These are phyloP conservation scores for Ascosphaera aggregata DNA, from an alignment of 2,329 filamentous ascomycete genomes.

Conservation along the genomic window DNA sequence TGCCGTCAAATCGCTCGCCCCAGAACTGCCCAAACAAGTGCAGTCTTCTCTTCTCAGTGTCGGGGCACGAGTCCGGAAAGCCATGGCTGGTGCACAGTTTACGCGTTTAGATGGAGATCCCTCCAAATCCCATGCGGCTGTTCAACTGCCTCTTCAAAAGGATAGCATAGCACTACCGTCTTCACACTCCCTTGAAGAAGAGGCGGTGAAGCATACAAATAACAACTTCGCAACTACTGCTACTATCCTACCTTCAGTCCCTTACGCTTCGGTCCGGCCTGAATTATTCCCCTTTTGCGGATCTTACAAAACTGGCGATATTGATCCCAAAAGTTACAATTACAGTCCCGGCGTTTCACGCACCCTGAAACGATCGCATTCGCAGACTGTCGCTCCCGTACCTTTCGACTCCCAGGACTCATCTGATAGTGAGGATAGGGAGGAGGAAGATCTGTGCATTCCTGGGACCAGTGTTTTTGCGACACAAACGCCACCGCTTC, in stretches of 20 bases:
- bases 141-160: not conserved
- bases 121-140: not conserved
- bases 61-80: conserved; percentile 86
- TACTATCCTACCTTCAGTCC: conserved; percentile 4
- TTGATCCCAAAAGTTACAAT: conserved; percentile 15
- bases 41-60: conserved; percentile 74
- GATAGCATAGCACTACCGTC: conserved; percentile 1
- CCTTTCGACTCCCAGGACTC: conserved; percentile 1
- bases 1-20: conserved; percentile 19
- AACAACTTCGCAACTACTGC: conserved; percentile 2
- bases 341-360: conserved; percentile 1
- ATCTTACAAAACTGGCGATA: conserved; percentile 49
- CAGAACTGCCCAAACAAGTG: conserved; percentile 37
- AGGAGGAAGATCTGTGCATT: no score
- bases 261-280: conserved; percentile 14
- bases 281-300: conserved; percentile 67
- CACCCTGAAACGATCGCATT: conserved; percentile 7
- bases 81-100: conserved; percentile 84
- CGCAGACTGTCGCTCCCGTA: conserved; percentile 4
- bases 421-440: no score
- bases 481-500: conserved; percentile 4
- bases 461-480: conserved; percentile 5
- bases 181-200: conserved; percentile 5
- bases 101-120: conserved; percentile 23
- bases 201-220: conserved; percentile 2